phyloP scores from a whole-genome alignment of 345 rosid species.

The Triadica sebifera region DNA sequence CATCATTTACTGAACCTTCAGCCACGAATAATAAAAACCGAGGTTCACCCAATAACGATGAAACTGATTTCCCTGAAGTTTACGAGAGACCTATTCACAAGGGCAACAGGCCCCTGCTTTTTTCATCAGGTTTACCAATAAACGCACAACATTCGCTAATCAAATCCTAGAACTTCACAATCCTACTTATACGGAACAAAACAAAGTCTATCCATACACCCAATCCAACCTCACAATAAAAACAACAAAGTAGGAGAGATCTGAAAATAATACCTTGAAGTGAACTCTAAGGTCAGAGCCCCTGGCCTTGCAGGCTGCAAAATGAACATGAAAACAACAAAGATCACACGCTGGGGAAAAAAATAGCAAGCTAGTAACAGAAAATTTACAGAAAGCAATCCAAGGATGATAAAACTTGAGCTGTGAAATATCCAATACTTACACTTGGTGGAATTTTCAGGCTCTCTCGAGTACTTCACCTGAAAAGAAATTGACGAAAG shows the following conservation, averaged over 20 bases:
- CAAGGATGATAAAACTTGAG: not conserved
- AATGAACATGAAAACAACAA: not conserved
- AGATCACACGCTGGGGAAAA: not conserved
- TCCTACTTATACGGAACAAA: not conserved
- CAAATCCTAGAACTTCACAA: not conserved
- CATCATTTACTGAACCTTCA: slow-evolving; percentile 63
- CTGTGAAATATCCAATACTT: slow-evolving; percentile 18
- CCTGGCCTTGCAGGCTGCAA: slow-evolving; percentile 94
- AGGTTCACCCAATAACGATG: slow-evolving; percentile 70
- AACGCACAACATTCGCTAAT: not conserved
- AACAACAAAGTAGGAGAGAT: not conserved
- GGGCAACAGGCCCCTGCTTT: slow-evolving; percentile 56
- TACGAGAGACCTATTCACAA: slow-evolving; percentile 48
- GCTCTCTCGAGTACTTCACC: slow-evolving; percentile 98
- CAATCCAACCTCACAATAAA: not conserved
- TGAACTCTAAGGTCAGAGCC: slow-evolving; percentile 94
- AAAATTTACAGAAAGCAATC: not conserved
- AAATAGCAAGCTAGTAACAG: not conserved
- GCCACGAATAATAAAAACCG: slow-evolving; percentile 39
- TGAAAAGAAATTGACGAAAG: slow-evolving; percentile 21
- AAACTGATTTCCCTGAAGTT: slow-evolving; percentile 49
- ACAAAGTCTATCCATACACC: not conserved
- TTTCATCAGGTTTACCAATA: slow-evolving; percentile 44
- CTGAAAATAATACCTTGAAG: slow-evolving; percentile 59
- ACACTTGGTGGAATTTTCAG: slow-evolving; percentile 90